Evolutionary conservation across 108 stramenopile genomes (phyloP), one percentile per base, ranked within the genome.

Genomic region (Skeletonema menzelii): DNA sequence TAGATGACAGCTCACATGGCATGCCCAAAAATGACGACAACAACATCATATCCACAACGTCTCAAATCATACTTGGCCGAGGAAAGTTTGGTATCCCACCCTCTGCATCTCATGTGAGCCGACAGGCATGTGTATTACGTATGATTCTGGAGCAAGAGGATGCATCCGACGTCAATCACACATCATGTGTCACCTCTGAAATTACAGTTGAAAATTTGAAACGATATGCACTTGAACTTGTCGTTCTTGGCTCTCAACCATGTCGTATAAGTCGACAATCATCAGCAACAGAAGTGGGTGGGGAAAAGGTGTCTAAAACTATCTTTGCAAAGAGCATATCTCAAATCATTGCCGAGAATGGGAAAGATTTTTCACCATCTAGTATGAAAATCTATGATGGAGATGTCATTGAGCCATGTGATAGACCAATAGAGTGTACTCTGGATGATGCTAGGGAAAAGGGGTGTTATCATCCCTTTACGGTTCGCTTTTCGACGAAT

Each of bases 351-450:
- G 46, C 46, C 46, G 46, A 47, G 1, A 47, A 47, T 47, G 46
- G 46, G 5, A 47, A 19, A 0, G 19, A 47, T 47, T 47, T 47
- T 4, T 47, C 59, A 5, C 22, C 59, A n/a, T 59, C 59, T 34
- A 32, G 32, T 59, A 32, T 27, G 59, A 59, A 15, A 34, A 17
- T 59, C 59, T 34, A 3, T 14, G 14, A 59, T 0, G 59, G 15
- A 5, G 59, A 59, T 8, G 59, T 59, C 27, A 59, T 59, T 32
- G 59, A 59, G 24, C 59, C 59, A 59, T 59, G 34, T n/a, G 59
- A 59, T 24, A 59, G 59, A 32, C 59, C 59, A n/a, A 34, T 24
- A 8, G 59, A 59, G 27, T 59, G 22, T 17, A 30, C 13, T 5
- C 15, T 30, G 5, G 27, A 28, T n/a, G 59, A 30, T 5, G 59